These are phyloP conservation scores for Candida michaelii DNA, from an alignment of 805 yeast species.

Conservation along the genomic window DNA sequence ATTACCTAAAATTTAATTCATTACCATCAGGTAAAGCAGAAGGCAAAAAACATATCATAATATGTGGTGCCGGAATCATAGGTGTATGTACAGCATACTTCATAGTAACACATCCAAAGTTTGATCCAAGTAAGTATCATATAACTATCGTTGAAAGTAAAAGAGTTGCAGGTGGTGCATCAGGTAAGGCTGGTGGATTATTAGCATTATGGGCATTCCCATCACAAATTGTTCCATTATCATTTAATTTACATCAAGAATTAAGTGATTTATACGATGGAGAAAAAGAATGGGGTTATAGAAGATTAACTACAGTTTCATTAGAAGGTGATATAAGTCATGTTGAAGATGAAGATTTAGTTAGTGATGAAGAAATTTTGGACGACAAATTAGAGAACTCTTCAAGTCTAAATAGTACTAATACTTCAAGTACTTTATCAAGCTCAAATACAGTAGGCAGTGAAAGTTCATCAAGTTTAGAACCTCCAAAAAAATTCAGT, in stretches of 20 bases:
- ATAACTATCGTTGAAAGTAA: slow-evolving; percentile 86
- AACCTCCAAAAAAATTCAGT: slow-evolving; percentile 39
- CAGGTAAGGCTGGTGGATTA: slow-evolving; percentile 96
- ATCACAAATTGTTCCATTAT: slow-evolving; percentile 84
- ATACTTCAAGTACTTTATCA: slow-evolving; percentile 4
- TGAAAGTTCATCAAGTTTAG: slow-evolving; percentile 11
- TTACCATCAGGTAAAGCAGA: slow-evolving; percentile 49
- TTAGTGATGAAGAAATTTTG: slow-evolving; percentile 21
- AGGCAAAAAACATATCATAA: slow-evolving; percentile 73
- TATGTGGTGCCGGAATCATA: slow-evolving; percentile 93
- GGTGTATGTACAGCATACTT: slow-evolving; percentile 95
- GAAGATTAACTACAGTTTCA: slow-evolving; percentile 82
- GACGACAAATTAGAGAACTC: slow-evolving; percentile 15
- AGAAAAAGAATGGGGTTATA: slow-evolving; percentile 88
- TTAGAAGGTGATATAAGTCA: slow-evolving; percentile 75
- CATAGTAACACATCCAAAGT: slow-evolving; percentile 78
- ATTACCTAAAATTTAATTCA: slow-evolving; percentile 33
- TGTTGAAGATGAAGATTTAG: slow-evolving; percentile 23
- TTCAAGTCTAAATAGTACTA: slow-evolving; percentile 17
- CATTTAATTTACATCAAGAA: slow-evolving; percentile 82
- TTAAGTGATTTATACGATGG: slow-evolving; percentile 79
- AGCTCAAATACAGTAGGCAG: too few relatives aligned
- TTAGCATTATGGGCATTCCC: slow-evolving; percentile 97
- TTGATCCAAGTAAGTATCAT: slow-evolving; percentile 68
- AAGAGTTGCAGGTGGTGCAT: slow-evolving; percentile 95